Evolutionary conservation across 2,329 filamentous ascomycete genomes (phyloP), one percentile per base, ranked within the genome.

Genomic region (Fusarium pininemorale): DNA sequence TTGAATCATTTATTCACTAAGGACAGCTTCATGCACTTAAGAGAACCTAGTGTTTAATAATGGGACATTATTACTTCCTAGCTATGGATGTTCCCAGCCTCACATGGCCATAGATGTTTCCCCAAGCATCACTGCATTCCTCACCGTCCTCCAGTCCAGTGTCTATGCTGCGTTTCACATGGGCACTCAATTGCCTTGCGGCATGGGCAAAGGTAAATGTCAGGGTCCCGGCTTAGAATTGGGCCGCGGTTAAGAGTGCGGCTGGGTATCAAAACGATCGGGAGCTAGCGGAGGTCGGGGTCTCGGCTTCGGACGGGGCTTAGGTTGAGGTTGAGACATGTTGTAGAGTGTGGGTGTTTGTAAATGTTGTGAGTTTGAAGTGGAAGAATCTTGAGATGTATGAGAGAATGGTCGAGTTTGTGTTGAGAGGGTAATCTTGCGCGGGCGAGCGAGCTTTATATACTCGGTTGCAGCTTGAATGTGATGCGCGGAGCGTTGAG

Each of bases 121-220:
- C n/a, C n/a, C n/a, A n/a, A 35, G 11, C n/a, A 5, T 4, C 2
- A 24, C 48, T 5, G 1, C 15, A 35, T 35, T 6, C 2, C 6
- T 13, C 8, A 4, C 16, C 6, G 8, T 11, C 16, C 8, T 24
- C 48, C 6, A 12, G 16, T 0, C 0, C 35, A 37, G 16, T 18
- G 35, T 18, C 0, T 7, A 14, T 10, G 4, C 16, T 20, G 0
- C 3, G 0, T 14, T 3, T 20, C 4, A 3, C 8, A 24, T 7
- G 0, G 8, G 3, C n/a, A 18, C 4, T 20, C 8, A 7, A 24
- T 51, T 20, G 6, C 2, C 8, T 14, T 24, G 18, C 6, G 6
- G 12, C 12, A 20, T 35, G 12, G 8, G 30, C 8, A 3, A 5
- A 24, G 11, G 22, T 14, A 7, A 32, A 10, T 22, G 30, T 10